A percentile compares a stretch with the other conserved stretches of the same genome.
Conservation (phyloP, 192 early-diverging fungal genomes). For the Podila verticillata region DNA sequence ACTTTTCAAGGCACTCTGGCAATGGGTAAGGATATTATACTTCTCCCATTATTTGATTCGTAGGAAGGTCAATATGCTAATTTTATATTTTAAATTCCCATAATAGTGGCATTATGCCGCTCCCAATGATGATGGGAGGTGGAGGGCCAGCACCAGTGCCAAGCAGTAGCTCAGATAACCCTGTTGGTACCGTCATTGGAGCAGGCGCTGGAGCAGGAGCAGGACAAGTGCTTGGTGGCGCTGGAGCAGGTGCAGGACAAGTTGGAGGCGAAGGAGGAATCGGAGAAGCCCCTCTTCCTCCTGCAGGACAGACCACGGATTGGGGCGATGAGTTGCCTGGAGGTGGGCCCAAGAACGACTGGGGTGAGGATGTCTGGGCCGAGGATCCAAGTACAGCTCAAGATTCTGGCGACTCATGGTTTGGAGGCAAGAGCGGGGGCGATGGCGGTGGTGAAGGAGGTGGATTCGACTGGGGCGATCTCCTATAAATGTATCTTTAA, state of each 20-base stretch:
- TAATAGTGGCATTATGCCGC: slow-evolving; percentile 49
- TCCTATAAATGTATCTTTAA: slow-evolving; percentile 5
- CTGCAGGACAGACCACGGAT: slow-evolving; percentile 23
- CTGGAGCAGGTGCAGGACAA: slow-evolving; percentile 17
- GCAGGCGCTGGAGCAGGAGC: slow-evolving; percentile 30
- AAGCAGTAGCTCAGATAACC: slow-evolving; percentile 17
- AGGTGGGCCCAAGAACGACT: slow-evolving; percentile 24
- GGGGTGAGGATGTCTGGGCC: slow-evolving; percentile 38
- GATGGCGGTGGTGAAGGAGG: slow-evolving; percentile 17
- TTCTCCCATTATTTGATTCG: slow-evolving; percentile 7
- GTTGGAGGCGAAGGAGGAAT: slow-evolving; percentile 17
- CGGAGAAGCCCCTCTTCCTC: slow-evolving; percentile 1
- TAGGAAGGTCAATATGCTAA: neutral
- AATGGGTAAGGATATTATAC: slow-evolving; percentile 41
- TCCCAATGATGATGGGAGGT: slow-evolving; percentile 58
- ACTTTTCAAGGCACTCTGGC: slow-evolving; percentile 79
- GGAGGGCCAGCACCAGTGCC: slow-evolving; percentile 45
- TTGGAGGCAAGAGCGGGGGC: slow-evolving; percentile 16
- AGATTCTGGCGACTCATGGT: slow-evolving; percentile 35
- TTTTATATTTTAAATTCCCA: neutral
- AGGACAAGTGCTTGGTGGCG: slow-evolving; percentile 25
- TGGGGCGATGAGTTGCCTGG: slow-evolving; percentile 44
- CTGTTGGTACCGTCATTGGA: slow-evolving; percentile 23
- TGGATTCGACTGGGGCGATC: slow-evolving; percentile 34
- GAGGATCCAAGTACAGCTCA: neutral